Evolutionary conservation across 768 basidiomycete genomes (phyloP).

Genomic region (Mycena polygramma): DNA sequence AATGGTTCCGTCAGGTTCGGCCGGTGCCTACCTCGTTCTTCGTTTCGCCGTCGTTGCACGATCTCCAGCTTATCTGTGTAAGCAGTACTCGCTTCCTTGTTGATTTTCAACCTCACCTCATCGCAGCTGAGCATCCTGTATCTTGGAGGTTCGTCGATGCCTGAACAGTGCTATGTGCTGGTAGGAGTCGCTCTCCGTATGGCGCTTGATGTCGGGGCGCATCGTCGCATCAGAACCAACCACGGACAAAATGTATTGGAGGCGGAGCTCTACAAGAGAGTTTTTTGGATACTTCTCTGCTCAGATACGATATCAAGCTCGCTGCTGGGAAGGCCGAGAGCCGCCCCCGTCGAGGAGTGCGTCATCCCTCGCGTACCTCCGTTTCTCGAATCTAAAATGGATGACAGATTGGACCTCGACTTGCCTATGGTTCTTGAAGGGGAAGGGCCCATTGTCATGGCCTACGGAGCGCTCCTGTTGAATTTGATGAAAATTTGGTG

Average conservation of each 20-base stretch:
- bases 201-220: constrained; percentile 63
- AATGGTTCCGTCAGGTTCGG: constrained; percentile 57
- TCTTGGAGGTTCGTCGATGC: constrained; percentile 46
- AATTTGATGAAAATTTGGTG: constrained; percentile 61
- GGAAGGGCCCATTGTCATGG: constrained; percentile 57
- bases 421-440: constrained; percentile 69
- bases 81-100: constrained; percentile 43
- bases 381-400: constrained; percentile 1
- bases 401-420: constrained; percentile 60
- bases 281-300: constrained; percentile 49
- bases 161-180: constrained; percentile 50
- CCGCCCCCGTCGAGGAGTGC: constrained; percentile 65
- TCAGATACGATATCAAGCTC: constrained; percentile 43
- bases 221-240: constrained; percentile 51
- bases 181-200: constrained; percentile 50
- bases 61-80: constrained; percentile 54
- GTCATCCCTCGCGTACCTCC: constrained; percentile 37
- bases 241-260: constrained; percentile 46
- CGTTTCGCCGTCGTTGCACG: constrained; percentile 48
- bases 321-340: constrained; percentile 62
- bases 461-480: constrained; percentile 57
- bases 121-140: constrained; percentile 51
- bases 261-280: constrained; percentile 65
- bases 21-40: constrained; percentile 49
- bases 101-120: not conserved